phyloP scores from a whole-genome alignment of 192 early-diverging fungal genomes.

The Rhizophlyctis rosea region DNA sequence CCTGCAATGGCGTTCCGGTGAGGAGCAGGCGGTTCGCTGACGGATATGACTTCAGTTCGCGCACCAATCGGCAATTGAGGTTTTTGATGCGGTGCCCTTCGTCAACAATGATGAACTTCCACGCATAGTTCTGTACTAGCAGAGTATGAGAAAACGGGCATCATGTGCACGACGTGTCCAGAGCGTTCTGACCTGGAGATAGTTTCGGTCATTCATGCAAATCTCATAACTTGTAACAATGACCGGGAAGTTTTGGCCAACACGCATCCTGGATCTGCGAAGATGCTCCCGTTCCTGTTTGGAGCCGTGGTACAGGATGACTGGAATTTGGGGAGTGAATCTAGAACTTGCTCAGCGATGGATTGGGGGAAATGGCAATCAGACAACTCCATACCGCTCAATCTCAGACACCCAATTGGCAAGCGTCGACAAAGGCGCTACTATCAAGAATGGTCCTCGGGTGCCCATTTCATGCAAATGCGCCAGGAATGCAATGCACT shows the following conservation, averaged over 20 bases:
- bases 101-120: conserved; percentile 92
- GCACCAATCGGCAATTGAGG: conserved; percentile 83
- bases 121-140: conserved; percentile 52
- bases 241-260: conserved; percentile 64
- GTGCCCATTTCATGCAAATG: conserved; percentile 74
- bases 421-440: conserved; percentile 85
- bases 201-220: conserved; percentile 76
- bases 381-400: conserved; percentile 48
- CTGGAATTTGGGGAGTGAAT: conserved; percentile 76
- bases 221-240: conserved; percentile 91
- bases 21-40: conserved; percentile 84
- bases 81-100: conserved; percentile 98
- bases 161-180: neutral
- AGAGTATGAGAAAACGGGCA: neutral
- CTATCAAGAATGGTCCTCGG: conserved; percentile 85
- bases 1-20: conserved; percentile 89
- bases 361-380: neutral
- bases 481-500: conserved; percentile 88
- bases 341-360: conserved; percentile 26
- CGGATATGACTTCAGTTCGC: conserved; percentile 80
- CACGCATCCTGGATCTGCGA: conserved; percentile 38
- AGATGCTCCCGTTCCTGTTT: conserved; percentile 65
- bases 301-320: conserved; percentile 81
- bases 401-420: conserved; percentile 93
- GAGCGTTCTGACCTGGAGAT: conserved; percentile 43